Evolutionary conservation across 345 rosid species (phyloP), one percentile per base, ranked within the genome.

Genomic region (Stellera chamaejasme): DNA sequence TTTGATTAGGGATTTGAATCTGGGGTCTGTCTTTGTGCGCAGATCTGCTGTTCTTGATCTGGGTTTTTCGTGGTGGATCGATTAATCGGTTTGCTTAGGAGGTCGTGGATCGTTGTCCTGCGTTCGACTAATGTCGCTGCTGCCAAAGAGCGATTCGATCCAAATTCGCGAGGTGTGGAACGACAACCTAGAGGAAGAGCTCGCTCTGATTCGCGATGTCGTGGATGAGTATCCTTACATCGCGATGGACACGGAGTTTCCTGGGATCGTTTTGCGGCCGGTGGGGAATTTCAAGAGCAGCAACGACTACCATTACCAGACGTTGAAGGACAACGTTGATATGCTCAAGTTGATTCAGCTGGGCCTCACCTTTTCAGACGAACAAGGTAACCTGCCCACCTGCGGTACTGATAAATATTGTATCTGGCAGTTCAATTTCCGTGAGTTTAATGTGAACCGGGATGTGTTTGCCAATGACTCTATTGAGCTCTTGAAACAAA

Each of bases 231-330:
- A 63, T 71, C 89, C 86, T 25, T 88, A 71, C 59, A 71, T 90
- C 6, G 96, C 96, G 3, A 90, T 90, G 96, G 97, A 90, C 66
- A 90, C 94, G 0, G 96, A 91, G 77, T 91, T 91, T 50, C 97
- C 94, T 0, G 97, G 97, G 28, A 75, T 87, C 41, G 90, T 77
- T 3, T 59, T 85, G 16, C 73, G 96, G 11, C 86, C 94, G 0
- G 81, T 91, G 10, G 96, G 91, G 52, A 73, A 66, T 54, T 88
- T 83, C 75, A 83, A 79, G 82, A 85, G 73, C 14, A 77, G 78
- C 42, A 66, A 64, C 14, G 94, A 91, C 43, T 83, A 73, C 44
- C 81, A 88, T 50, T 91, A 85, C 77, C 84, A 77, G 49, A 88
- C 95, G 10, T 48, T 91, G 48, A 91, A 88, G 73, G 77, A 62